Evolutionary conservation across 257 asterid species (phyloP).

Genomic region (Leonotis leonurus): DNA sequence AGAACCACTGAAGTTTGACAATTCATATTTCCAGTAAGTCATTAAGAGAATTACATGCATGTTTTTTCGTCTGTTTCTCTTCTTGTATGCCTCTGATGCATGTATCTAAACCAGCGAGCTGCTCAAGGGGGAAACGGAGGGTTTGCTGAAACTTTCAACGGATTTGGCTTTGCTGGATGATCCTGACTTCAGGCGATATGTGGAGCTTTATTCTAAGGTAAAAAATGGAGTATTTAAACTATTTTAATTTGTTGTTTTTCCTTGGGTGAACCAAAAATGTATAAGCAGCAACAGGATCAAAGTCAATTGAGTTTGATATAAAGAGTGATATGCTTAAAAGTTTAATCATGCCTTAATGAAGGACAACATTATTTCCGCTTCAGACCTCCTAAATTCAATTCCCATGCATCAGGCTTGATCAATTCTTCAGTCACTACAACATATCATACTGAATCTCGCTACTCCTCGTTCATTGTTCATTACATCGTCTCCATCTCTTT

Average conservation of each 20-base stretch:
- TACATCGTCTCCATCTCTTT: neutral
- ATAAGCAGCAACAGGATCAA: no score
- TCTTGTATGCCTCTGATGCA: conserved; percentile 7
- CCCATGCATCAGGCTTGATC: neutral
- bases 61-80: neutral
- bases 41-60: conserved; percentile 5
- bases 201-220: conserved; percentile 94
- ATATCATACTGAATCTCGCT: neutral
- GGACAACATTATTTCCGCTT: neutral
- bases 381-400: neutral
- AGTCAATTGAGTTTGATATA: no score
- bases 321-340: no score
- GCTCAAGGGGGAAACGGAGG: conserved; percentile 76
- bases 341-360: no score
- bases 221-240: neutral
- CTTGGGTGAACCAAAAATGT: no score
- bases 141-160: conserved; percentile 80
- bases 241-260: neutral
- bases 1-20: conserved; percentile 91
- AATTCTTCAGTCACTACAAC: neutral
- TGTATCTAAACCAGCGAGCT: conserved; percentile 60
- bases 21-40: conserved; percentile 78
- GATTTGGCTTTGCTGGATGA: conserved; percentile 78
- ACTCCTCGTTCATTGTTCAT: neutral
- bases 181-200: conserved; percentile 65